Conservation (phyloP, 179 eudicot genomes). For the Pouteria campechiana region DNA sequence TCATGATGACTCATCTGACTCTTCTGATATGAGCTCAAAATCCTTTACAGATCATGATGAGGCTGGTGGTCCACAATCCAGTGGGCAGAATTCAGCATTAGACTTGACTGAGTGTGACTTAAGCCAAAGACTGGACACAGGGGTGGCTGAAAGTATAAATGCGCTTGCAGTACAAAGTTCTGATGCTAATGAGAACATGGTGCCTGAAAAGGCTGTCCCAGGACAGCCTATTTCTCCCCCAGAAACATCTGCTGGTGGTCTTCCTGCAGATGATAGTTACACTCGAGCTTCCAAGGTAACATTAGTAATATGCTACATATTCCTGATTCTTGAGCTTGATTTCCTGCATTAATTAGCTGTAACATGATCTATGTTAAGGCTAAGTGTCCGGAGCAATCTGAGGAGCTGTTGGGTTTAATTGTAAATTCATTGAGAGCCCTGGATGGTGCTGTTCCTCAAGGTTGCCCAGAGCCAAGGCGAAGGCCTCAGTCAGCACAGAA, state of each 20-base stretch:
- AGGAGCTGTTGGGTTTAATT: background rate
- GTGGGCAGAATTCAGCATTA: background rate
- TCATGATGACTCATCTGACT: constrained; percentile 9
- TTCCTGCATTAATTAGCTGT: background rate
- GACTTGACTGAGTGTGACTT: constrained; percentile 18
- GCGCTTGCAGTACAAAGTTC: background rate
- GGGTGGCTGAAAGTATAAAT: constrained; percentile 21
- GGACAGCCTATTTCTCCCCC: background rate
- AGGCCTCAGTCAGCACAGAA: background rate
- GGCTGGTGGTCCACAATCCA: background rate
- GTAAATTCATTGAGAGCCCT: background rate
- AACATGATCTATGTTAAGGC: background rate
- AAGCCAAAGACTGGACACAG: constrained; percentile 58
- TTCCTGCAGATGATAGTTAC: background rate
- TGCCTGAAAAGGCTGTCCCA: background rate
- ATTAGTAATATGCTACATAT: no score
- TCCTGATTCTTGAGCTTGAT: background rate
- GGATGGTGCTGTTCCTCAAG: background rate
- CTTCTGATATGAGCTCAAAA: background rate
- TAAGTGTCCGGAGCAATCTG: background rate
- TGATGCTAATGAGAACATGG: background rate
- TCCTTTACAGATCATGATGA: background rate
- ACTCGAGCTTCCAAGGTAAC: background rate
- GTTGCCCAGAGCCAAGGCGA: background rate
- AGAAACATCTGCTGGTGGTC: background rate